phyloP scores from a whole-genome alignment of 768 basidiomycete species.

The Auricularia cornea region DNA sequence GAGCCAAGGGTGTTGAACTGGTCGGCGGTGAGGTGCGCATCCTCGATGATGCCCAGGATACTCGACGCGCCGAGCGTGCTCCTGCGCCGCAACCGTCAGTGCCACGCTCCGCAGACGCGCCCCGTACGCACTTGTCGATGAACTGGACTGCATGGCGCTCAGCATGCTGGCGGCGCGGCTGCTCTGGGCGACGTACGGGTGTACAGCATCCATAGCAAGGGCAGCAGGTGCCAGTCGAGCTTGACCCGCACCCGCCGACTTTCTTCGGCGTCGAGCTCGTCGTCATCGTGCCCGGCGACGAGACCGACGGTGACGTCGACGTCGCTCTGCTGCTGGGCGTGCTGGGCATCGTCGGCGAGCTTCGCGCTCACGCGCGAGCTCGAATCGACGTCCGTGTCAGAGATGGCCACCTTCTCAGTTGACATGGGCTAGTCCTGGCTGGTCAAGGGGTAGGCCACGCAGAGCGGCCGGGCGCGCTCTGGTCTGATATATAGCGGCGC shows the following conservation, averaged over 20 bases:
- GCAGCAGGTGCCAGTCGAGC: conserved; percentile 10
- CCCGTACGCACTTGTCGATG: conserved; percentile 13
- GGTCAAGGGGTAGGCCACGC: no score
- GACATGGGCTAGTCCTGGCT: background rate
- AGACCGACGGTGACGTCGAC: conserved; percentile 12
- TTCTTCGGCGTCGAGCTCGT: conserved; percentile 4
- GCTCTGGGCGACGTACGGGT: conserved; percentile 5
- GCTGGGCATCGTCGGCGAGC: background rate
- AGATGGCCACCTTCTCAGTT: background rate
- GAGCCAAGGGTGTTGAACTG: conserved; percentile 11
- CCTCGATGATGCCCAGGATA: conserved; percentile 13
- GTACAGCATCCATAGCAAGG: conserved; percentile 13
- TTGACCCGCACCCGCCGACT: conserved; percentile 5
- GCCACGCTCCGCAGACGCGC: background rate
- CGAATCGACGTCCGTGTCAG: background rate
- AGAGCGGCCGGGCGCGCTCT: no score
- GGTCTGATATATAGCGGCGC: no score
- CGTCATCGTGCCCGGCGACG: conserved; percentile 7
- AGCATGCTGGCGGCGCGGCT: background rate
- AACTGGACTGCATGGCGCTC: conserved; percentile 10
- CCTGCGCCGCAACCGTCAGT: conserved; percentile 2
- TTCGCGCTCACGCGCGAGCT: background rate
- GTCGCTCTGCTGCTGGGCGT: background rate
- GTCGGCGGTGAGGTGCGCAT: conserved; percentile 11
- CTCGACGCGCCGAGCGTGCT: conserved; percentile 9